Evolutionary conservation across 805 yeast genomes (phyloP), one percentile per base, ranked within the genome.

Genomic region (Cephaloascus albidus): DNA sequence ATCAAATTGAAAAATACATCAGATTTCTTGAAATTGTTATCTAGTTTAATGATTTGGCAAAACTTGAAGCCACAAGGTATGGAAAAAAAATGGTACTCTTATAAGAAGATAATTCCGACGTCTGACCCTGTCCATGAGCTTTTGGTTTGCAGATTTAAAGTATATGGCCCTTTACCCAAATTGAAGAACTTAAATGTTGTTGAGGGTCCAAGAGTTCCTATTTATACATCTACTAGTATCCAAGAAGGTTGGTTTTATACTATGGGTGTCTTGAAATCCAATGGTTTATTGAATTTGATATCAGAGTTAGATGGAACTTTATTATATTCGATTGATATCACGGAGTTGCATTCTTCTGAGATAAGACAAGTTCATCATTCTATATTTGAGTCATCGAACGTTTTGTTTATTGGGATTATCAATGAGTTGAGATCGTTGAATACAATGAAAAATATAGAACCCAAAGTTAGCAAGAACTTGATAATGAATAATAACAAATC

Each of bases 231-330:
- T 41, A 40, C 45, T 50, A 36, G 10, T 61, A 19, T 39, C 35
- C 54, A 60, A 18, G 85, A 77, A 50, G 78, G 78, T 3, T 84
- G 90, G 90, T 81, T 81, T 51, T 70, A 67, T 38, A 76, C 84
- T 1, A 80, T 78, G 81, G 88, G 85, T 0, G 81, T 77, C 15
- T 52, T 84, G 33, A 76, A 74, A 51, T 72, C 82, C 1, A 68
- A 78, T 49, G 93, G 93, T 3, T 51, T 61, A 3, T 58, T 84
- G 26, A 76, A 82, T 45, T 55, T 84, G 36, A 58, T 81, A 15
- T 60, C 74, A 28, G 86, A 81, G 52, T 65, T 66, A 38, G 88
- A 82, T 57, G 86, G 88, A 1, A 62, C 78, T 1, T 49, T 74
- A 12, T 51, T 82, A 3, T 80, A 76, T 53, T 66, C 84, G 2